Evolutionary conservation across 257 asterid genomes (phyloP), one percentile per base, ranked within the genome.

Genomic region (Lycium barbarum): DNA sequence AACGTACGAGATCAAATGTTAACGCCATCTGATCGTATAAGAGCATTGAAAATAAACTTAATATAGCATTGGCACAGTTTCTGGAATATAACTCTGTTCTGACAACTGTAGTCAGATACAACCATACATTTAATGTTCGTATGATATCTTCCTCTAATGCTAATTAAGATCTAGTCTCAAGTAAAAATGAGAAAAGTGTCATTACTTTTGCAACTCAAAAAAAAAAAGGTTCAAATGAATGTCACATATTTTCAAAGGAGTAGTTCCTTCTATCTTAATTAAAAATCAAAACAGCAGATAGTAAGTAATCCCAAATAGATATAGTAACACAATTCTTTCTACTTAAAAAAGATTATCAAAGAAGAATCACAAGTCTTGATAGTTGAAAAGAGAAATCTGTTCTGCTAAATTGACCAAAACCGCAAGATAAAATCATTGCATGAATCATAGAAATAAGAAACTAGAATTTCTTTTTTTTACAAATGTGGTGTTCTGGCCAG

Each of bases 91-190:
- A 76, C 38, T 76, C 63, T 26, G 13, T 22, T 53, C 47, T 76
- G 47, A 26, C 43, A 26, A 53, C 15, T 26, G 12, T 6, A 76
- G 63, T 26, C 12, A 49, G 51, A 76, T 15, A 76, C 45, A 76
- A 51, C n/a, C 82, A 76, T 53, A 51, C 14, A 13, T 49, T 12
- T 76, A 51, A 76, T 76, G 82, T 51, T 51, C 22, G 6, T 15
- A 49, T 17, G 76, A 74, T 62, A 74, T 45, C 13, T 49, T 57
- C 45, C 47, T 76, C 51, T 51, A 76, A 26, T 51, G 82, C 10
- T 7, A 76, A 76, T 26, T 76, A 76, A 33, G 63, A 76, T 76
- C 14, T 14, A 51, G 62, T 76, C 82, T 51, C 63, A 26, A 76
- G 47, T 26, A 51, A 76, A 74, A 22, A 51, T 51, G 82, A 76